phyloP scores from a whole-genome alignment of 495 filamentous ascomycete species.

The Xylaria flabelliformis region DNA sequence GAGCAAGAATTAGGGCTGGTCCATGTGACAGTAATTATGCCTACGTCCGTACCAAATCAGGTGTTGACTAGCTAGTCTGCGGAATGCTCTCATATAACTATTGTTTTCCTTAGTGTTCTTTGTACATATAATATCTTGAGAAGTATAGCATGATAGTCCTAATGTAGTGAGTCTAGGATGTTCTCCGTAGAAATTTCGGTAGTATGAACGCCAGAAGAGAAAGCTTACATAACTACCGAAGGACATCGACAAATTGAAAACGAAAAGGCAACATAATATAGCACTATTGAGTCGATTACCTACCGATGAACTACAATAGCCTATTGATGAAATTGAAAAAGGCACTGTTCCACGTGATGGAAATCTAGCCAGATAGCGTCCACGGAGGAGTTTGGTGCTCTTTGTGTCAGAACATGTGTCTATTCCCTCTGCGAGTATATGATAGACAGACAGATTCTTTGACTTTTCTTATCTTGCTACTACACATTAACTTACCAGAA shows the following conservation, averaged over 20 bases:
- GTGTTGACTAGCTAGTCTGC: not conserved
- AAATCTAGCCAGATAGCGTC: no score
- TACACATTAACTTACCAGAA: not conserved
- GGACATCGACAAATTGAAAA: not conserved
- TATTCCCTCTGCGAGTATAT: no score
- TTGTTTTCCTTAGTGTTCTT: not conserved
- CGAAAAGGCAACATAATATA: not conserved
- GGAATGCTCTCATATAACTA: not conserved
- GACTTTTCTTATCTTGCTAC: not conserved
- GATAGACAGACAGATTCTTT: not conserved
- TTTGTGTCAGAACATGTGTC: no score
- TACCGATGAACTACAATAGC: not conserved
- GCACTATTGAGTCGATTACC: not conserved
- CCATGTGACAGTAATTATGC: not conserved
- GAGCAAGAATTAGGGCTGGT: constrained; percentile 66
- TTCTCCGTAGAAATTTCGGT: not conserved
- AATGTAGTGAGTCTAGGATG: not conserved
- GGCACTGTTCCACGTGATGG: no score
- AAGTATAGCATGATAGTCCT: no score
- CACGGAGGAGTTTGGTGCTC: no score
- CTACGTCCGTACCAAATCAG: not conserved
- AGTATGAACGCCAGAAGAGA: not conserved
- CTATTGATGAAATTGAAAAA: no score
- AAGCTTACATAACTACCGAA: not conserved
- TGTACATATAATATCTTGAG: no score